Evolutionary conservation across 805 yeast genomes (phyloP).

Genomic region (Osmozyma mogii): DNA sequence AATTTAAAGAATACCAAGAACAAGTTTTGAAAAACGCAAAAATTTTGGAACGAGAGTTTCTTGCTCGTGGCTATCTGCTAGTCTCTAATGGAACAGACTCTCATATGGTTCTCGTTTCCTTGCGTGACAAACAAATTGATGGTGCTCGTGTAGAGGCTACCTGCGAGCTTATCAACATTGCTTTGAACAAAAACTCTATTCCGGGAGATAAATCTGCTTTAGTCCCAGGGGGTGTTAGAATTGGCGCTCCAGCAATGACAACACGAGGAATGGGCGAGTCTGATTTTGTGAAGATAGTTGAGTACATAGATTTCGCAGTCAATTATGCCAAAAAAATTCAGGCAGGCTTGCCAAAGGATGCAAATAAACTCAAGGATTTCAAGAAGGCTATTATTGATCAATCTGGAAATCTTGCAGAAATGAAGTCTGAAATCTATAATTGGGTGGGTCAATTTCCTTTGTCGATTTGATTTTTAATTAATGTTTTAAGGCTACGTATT

Average conservation of each 20-base stretch:
- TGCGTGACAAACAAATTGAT: slow-evolving; percentile 84
- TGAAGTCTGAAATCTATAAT: slow-evolving; percentile 70
- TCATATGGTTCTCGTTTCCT: slow-evolving; percentile 87
- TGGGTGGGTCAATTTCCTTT: slow-evolving; percentile 90
- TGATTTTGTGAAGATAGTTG: slow-evolving; percentile 75
- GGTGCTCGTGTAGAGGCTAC: slow-evolving; percentile 97
- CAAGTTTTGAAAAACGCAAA: slow-evolving; percentile 87
- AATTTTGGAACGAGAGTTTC: slow-evolving; percentile 69
- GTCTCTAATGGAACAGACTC: slow-evolving; percentile 96
- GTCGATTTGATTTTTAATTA: slow-evolving; percentile 21
- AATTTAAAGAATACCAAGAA: slow-evolving; percentile 82
- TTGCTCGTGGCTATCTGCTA: slow-evolving; percentile 63
- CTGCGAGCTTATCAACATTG: slow-evolving; percentile 89
- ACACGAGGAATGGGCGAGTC: slow-evolving; percentile 90
- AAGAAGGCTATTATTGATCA: slow-evolving; percentile 58
- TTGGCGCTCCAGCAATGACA: slow-evolving; percentile 98
- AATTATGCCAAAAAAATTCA: slow-evolving; percentile 68
- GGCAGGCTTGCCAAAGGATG: slow-evolving; percentile 75
- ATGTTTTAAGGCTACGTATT: too few species aligned
- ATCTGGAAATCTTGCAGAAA: slow-evolving; percentile 50
- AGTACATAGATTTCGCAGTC: slow-evolving; percentile 53
- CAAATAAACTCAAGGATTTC: slow-evolving; percentile 94
- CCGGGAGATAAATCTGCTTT: slow-evolving; percentile 97
- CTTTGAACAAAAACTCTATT: slow-evolving; percentile 93
- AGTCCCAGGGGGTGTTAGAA: slow-evolving; percentile 95